Evolutionary conservation across 805 yeast species (phyloP).

Genomic region (Myxozyma neglecta): DNA sequence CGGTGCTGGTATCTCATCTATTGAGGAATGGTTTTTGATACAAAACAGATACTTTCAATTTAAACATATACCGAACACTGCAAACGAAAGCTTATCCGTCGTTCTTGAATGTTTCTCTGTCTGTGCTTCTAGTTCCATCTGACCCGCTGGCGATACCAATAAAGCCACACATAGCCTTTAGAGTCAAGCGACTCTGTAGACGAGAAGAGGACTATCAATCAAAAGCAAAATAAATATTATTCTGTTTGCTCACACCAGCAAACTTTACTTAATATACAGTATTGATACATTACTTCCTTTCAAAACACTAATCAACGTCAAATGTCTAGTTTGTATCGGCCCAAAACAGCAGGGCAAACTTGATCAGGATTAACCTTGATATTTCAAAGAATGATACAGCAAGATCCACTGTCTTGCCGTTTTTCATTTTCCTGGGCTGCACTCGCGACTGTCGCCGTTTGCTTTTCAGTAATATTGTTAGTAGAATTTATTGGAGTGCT

Average conservation of each 20-base stretch:
- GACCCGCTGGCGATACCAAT: no score
- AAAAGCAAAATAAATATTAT: no score
- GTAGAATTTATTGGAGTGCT: background rate
- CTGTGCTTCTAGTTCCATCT: no score
- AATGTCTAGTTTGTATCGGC: background rate
- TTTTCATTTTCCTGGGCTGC: background rate
- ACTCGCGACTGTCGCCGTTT: background rate
- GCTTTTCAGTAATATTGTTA: background rate
- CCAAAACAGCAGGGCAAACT: background rate
- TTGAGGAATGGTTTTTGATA: background rate
- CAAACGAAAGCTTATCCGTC: background rate
- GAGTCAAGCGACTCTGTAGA: no score
- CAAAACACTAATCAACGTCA: no score
- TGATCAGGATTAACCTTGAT: background rate
- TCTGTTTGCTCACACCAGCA: no score
- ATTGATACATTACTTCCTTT: no score
- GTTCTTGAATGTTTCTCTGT: background rate
- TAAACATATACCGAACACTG: background rate
- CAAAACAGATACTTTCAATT: background rate
- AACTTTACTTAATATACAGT: no score
- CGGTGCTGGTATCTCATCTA: background rate
- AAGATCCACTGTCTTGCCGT: background rate
- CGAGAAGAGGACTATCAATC: no score
- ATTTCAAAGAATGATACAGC: background rate
- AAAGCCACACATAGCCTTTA: no score